Evolutionary conservation across 2,329 filamentous ascomycete genomes (phyloP).

Genomic region (Pseudogymnoascus sp.): DNA sequence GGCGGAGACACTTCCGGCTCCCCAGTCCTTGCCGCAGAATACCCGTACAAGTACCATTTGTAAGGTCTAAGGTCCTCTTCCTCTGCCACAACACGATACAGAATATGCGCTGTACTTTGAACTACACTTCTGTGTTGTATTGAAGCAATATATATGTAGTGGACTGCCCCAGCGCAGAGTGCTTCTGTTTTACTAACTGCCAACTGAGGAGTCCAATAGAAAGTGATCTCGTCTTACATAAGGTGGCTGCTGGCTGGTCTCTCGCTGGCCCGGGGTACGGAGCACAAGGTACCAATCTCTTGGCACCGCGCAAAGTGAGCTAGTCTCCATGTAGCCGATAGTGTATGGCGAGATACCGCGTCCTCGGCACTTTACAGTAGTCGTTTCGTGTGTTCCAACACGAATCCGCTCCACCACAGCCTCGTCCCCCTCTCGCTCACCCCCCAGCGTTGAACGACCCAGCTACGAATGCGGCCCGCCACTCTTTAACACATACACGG

Average conservation of each 20-base stretch:
- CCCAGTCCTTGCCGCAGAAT: not conserved
- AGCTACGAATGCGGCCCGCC: not conserved
- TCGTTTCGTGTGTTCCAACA: not conserved
- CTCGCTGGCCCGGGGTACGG: not conserved
- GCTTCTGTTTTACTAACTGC: not conserved
- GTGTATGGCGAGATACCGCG: not conserved
- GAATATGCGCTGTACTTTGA: not conserved
- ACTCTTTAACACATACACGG: constrained; percentile 7
- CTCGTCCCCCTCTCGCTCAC: not conserved
- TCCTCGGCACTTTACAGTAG: not conserved
- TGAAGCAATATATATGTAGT: not conserved
- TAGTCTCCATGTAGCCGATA: not conserved
- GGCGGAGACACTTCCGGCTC: not conserved
- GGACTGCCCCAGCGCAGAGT: not conserved
- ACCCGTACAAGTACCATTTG: not conserved
- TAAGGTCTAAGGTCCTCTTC: not conserved
- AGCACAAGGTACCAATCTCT: not conserved
- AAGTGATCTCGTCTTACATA: not conserved
- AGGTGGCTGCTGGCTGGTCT: not conserved
- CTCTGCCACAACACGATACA: not conserved
- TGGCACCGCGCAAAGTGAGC: not conserved
- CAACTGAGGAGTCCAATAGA: too few species aligned
- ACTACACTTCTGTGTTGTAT: not conserved
- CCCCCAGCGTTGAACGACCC: not conserved
- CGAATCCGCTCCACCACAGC: not conserved